These are phyloP conservation scores for Allium cepa DNA, from an alignment of 106 monocot genomes.

Conservation along the genomic window DNA sequence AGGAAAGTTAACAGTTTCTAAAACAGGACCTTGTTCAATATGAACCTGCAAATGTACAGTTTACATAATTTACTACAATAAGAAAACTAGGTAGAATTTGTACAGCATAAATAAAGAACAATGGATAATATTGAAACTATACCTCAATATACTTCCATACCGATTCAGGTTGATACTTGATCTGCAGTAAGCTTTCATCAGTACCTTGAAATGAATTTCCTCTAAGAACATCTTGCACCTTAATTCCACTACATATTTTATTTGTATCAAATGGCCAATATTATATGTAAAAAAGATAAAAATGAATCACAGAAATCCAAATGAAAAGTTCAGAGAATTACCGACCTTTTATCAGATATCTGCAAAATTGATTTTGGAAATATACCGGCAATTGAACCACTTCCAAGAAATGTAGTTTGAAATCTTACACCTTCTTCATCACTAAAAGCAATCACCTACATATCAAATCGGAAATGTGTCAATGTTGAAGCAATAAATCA, in stretches of 20 bases:
- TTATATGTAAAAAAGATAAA: not conserved
- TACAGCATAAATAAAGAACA: too few species aligned
- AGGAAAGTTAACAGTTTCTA: conserved; percentile 72
- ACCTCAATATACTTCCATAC: conserved; percentile 93
- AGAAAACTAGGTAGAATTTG: too few species aligned
- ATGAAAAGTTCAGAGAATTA: not conserved
- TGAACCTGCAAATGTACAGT: conserved; percentile 48
- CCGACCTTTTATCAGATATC: conserved; percentile 70
- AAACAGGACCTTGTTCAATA: conserved; percentile 96
- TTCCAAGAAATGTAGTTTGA: conserved; percentile 92
- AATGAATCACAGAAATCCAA: not conserved
- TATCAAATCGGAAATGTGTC: not conserved
- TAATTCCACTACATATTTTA: conserved; percentile 57
- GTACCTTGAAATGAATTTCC: conserved; percentile 52
- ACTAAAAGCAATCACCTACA: conserved; percentile 92
- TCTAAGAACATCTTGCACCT: conserved; percentile 66
- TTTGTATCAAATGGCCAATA: not conserved
- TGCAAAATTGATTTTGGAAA: conserved; percentile 47
- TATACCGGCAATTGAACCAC: conserved; percentile 89
- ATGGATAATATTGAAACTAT: not conserved
- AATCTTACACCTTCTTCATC: conserved; percentile 98
- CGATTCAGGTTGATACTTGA: conserved; percentile 58
- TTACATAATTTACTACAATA: not conserved
- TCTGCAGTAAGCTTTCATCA: conserved; percentile 42
- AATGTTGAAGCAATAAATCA: too few species aligned